Conservation (phyloP, 768 basidiomycete genomes). For the Glaciozyma martinii region DNA sequence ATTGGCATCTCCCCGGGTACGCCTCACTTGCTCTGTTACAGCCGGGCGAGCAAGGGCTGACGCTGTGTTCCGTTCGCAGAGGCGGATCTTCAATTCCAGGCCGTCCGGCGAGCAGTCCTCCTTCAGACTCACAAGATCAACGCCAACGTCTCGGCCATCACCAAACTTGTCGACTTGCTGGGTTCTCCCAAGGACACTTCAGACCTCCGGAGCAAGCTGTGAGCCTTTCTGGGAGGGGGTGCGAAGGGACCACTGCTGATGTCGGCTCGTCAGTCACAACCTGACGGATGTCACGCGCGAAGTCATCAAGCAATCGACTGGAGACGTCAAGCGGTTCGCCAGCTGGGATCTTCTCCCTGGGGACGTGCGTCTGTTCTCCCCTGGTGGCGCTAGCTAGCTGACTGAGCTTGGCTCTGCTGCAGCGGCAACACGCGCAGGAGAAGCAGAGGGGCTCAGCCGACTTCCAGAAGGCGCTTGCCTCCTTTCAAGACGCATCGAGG, state of each 20-base stretch:
- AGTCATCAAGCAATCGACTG: slow-evolving; percentile 88
- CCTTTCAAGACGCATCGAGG: slow-evolving; percentile 86
- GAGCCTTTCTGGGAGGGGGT: slow-evolving; percentile 39
- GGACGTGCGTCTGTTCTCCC: slow-evolving; percentile 5
- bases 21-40: not conserved
- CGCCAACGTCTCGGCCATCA: slow-evolving; percentile 87
- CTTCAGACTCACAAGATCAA: slow-evolving; percentile 99
- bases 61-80: slow-evolving; percentile 2
- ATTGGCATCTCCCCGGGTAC: slow-evolving; percentile 9
- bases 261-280: slow-evolving; percentile 55
- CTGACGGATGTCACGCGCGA: slow-evolving; percentile 87
- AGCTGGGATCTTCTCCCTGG: slow-evolving; percentile 47
- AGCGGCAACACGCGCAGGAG: slow-evolving; percentile 60
- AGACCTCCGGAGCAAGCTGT: slow-evolving; percentile 73
- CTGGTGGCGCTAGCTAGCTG: slow-evolving; percentile 46
- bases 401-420: slow-evolving; percentile 1
- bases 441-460: slow-evolving; percentile 88
- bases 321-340: slow-evolving; percentile 83
- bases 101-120: slow-evolving; percentile 16
- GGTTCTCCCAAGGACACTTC: slow-evolving; percentile 76
- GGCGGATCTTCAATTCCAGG: slow-evolving; percentile 17
- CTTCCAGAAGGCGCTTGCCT: slow-evolving; percentile 74
- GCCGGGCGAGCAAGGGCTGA: no score
- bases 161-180: slow-evolving; percentile 92
- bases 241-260: not conserved